Evolutionary conservation across 495 filamentous ascomycete species (phyloP).

Genomic region (Aspergillus affinis): DNA sequence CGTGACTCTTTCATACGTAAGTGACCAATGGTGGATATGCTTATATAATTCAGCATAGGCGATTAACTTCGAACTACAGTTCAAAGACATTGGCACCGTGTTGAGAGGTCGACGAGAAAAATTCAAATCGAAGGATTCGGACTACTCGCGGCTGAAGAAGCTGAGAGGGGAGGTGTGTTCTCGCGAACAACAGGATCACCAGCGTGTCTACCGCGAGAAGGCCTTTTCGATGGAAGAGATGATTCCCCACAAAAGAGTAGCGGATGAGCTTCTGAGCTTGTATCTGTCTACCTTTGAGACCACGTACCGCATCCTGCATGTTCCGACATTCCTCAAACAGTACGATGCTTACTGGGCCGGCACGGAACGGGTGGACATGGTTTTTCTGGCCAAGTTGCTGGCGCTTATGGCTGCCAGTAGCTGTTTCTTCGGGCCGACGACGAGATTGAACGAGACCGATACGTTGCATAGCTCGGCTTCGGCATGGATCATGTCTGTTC

Average conservation of each 20-base stretch:
- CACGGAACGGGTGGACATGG: slow-evolving; percentile 29
- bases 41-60: slow-evolving; percentile 11
- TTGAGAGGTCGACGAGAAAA: slow-evolving; percentile 38
- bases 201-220: slow-evolving; percentile 42
- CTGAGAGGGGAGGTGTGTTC: slow-evolving; percentile 34
- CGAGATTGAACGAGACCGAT: slow-evolving; percentile 23
- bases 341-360: slow-evolving; percentile 52
- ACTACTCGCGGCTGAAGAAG: slow-evolving; percentile 33
- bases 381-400: slow-evolving; percentile 49
- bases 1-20: slow-evolving; percentile 47
- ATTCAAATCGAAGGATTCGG: slow-evolving; percentile 27
- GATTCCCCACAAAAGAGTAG: slow-evolving; percentile 47
- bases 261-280: slow-evolving; percentile 50
- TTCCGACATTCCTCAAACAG: slow-evolving; percentile 54
- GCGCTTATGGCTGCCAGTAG: slow-evolving; percentile 55
- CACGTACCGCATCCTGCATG: slow-evolving; percentile 56
- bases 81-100: slow-evolving; percentile 46
- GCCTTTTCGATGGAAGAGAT: slow-evolving; percentile 40
- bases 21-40: slow-evolving; percentile 9
- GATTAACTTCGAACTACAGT: slow-evolving; percentile 30
- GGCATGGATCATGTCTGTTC: slow-evolving; percentile 57
- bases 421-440: slow-evolving; percentile 37
- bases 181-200: slow-evolving; percentile 35
- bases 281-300: slow-evolving; percentile 61
- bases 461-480: slow-evolving; percentile 31